Conservation (phyloP, 139 green algal genomes). For the Raphidocelis subcapitata region DNA sequence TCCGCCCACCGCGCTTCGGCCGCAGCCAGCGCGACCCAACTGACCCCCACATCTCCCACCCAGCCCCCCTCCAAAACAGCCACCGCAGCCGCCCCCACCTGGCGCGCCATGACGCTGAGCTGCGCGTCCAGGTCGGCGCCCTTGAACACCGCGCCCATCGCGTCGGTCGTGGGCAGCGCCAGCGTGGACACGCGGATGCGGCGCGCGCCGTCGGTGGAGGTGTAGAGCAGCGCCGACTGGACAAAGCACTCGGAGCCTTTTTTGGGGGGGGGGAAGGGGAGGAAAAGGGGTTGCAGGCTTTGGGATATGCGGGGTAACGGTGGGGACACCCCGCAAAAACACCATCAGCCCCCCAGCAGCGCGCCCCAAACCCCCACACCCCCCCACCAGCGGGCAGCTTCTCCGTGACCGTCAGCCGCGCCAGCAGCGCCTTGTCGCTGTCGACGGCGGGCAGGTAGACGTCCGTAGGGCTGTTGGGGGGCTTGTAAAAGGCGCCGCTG, state of each 20-base stretch:
- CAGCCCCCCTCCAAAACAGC: neutral
- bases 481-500: constrained; percentile 40
- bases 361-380: no score
- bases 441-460: constrained; percentile 83
- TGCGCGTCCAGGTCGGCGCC: constrained; percentile 84
- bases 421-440: constrained; percentile 73
- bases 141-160: constrained; percentile 70
- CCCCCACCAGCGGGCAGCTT: no score
- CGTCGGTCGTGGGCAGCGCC: constrained; percentile 67
- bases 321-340: no score
- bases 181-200: constrained; percentile 81
- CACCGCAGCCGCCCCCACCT: constrained; percentile 1
- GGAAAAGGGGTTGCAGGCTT: no score
- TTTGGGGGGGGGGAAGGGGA: no score
- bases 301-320: no score
- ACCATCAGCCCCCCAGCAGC: no score
- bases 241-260: constrained; percentile 51
- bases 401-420: constrained; percentile 53
- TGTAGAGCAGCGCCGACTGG: constrained; percentile 89
- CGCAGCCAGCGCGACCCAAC: no score
- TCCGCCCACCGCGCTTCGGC: no score
- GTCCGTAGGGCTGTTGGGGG: constrained; percentile 57
- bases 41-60: neutral
- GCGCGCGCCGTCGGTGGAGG: constrained; percentile 54
- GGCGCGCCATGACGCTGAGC: constrained; percentile 35